Conservation (phyloP, 2,329 filamentous ascomycete species). For the Escovopsis sp. region DNA sequence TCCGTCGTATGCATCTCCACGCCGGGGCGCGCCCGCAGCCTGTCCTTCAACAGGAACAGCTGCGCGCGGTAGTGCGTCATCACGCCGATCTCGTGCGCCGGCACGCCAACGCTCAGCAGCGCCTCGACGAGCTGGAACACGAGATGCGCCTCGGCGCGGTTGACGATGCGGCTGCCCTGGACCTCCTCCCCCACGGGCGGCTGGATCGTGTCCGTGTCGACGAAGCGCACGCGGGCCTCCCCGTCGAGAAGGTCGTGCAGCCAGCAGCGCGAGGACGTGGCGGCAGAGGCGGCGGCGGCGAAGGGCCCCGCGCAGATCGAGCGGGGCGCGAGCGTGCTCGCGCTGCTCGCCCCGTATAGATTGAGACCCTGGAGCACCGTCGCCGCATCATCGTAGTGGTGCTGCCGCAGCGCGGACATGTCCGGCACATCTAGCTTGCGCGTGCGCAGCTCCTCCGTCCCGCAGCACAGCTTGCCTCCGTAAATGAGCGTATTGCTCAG, state of each 20-base stretch:
- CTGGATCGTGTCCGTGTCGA: conserved; percentile 71
- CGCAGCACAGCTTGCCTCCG: conserved; percentile 76
- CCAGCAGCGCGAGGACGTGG: conserved; percentile 59
- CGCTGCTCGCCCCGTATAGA: too few relatives aligned
- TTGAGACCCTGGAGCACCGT: too few relatives aligned
- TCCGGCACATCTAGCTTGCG: conserved; percentile 54
- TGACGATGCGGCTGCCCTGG: conserved; percentile 75
- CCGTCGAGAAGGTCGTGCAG: conserved; percentile 56
- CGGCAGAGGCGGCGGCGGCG: too few relatives aligned
- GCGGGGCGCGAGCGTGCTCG: conserved; percentile 21
- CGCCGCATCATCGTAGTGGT: conserved; percentile 40
- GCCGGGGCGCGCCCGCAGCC: conserved; percentile 41
- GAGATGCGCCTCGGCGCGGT: conserved; percentile 65
- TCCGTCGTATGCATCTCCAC: conserved; percentile 96
- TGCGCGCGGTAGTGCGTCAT: conserved; percentile 96
- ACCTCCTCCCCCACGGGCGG: conserved; percentile 53
- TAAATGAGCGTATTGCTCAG: conserved; percentile 91
- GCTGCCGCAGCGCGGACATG: conserved; percentile 41
- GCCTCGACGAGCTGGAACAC: conserved; percentile 67
- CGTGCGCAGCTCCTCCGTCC: conserved; percentile 57
- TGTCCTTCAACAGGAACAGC: conserved; percentile 64
- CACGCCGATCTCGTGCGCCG: conserved; percentile 67
- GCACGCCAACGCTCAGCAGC: conserved; percentile 60
- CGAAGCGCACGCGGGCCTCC: conserved; percentile 60
- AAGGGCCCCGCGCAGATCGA: conserved; percentile 40